A percentile compares a stretch with the other conserved stretches of the same genome.
phyloP scores from a whole-genome alignment of 371 early-diverging fungal genomes.

The Synchytrium microbalum region DNA sequence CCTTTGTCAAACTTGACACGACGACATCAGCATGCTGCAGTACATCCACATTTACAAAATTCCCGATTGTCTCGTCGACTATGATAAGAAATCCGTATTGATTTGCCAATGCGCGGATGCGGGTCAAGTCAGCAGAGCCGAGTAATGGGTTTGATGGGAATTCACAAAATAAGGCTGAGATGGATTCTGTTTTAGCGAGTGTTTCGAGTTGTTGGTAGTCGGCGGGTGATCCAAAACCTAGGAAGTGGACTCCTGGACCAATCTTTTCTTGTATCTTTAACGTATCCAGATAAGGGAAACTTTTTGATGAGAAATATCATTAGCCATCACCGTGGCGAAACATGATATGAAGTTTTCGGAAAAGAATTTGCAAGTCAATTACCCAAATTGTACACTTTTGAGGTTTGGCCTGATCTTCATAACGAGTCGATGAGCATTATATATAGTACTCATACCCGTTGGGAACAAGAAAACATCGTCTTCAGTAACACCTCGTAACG shows the following conservation, averaged over 20 bases:
- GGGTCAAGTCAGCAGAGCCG: conserved; percentile 66
- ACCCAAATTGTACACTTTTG: conserved; percentile 88
- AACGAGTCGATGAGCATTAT: conserved; percentile 64
- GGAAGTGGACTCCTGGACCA: conserved; percentile 73
- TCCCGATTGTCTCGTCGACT: conserved; percentile 92
- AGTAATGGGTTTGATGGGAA: conserved; percentile 91
- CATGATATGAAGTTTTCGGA: too few species aligned
- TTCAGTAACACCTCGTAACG: conserved; percentile 27
- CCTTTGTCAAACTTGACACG: conserved; percentile 87
- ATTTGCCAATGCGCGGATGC: conserved; percentile 68
- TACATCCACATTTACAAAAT: conserved; percentile 76
- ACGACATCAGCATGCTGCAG: conserved; percentile 77
- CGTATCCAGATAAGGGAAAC: conserved; percentile 91
- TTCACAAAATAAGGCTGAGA: conserved; percentile 81
- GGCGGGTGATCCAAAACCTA: conserved; percentile 66
- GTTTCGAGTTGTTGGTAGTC: conserved; percentile 65
- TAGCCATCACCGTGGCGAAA: not conserved
- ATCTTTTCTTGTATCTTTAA: conserved; percentile 90
- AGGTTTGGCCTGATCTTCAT: conserved; percentile 29
- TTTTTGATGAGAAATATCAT: conserved; percentile 16
- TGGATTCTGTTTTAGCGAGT: conserved; percentile 39
- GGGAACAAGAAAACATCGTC: conserved; percentile 81
- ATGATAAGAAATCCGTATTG: conserved; percentile 67
- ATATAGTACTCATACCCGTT: conserved; percentile 91
- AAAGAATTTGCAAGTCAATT: too few species aligned